Conservation (phyloP, 2,329 filamentous ascomycete genomes). For the Sclerotinia glacialis region DNA sequence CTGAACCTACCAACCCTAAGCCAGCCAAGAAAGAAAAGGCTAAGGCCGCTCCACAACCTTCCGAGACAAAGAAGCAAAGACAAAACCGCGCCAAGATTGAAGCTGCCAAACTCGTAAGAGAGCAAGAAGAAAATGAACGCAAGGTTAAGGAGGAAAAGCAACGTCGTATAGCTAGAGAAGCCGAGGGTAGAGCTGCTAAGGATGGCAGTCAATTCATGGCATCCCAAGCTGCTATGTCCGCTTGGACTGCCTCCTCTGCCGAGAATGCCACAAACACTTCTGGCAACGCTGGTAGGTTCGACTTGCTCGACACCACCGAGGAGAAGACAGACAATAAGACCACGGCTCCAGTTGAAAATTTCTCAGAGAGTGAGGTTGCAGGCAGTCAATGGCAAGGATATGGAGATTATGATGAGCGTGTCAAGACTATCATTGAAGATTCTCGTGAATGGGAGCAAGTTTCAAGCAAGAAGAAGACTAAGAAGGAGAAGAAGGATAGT, state of each 20-base stretch:
- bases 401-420: conserved; percentile 60
- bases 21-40: conserved; percentile 62
- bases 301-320: conserved; percentile 56
- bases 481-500: conserved; percentile 30
- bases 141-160: conserved; percentile 77
- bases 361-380: conserved; percentile 29
- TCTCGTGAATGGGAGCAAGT: conserved; percentile 60
- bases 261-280: conserved; percentile 32
- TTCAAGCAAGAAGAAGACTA: conserved; percentile 40
- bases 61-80: conserved; percentile 90
- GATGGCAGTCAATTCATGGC: conserved; percentile 66
- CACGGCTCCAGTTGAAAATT: conserved; percentile 32
- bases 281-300: conserved; percentile 41
- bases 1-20: conserved; percentile 56
- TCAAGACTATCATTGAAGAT: conserved; percentile 53
- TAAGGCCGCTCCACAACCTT: conserved; percentile 56
- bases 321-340: conserved; percentile 43
- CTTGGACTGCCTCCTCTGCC: conserved; percentile 43
- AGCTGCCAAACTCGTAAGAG: conserved; percentile 68
- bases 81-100: conserved; percentile 90
- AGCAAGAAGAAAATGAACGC: conserved; percentile 76
- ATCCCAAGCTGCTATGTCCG: conserved; percentile 45
- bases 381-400: conserved; percentile 28
- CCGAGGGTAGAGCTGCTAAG: conserved; percentile 78
- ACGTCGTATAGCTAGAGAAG: conserved; percentile 74